A percentile compares a stretch with the other conserved stretches of the same genome.
Conservation (phyloP, 2,329 filamentous ascomycete species). For the Colletotrichum nymphaeae region DNA sequence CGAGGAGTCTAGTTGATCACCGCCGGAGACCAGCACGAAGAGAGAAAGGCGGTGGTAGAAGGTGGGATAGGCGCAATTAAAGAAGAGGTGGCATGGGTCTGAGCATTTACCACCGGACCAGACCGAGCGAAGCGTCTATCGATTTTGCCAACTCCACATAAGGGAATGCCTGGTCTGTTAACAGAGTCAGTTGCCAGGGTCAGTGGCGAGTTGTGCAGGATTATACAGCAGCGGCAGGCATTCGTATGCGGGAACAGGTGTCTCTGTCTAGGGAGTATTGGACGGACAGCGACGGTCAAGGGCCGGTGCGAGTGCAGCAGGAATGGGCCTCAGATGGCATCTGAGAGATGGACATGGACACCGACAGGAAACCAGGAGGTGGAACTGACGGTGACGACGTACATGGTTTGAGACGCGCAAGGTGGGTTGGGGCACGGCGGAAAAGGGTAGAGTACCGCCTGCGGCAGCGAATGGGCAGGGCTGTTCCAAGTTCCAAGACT, state of each 20-base stretch:
- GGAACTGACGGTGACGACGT: constrained; percentile 35
- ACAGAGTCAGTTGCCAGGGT: constrained; percentile 31
- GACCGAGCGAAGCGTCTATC: constrained; percentile 34
- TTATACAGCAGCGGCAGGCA: constrained; percentile 9
- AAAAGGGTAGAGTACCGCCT: constrained; percentile 34
- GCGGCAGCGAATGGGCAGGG: constrained; percentile 33
- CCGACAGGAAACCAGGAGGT: constrained; percentile 34
- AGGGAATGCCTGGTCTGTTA: constrained; percentile 24
- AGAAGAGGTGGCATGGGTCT: constrained; percentile 28
- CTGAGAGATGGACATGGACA: constrained; percentile 21
- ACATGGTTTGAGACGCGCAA: constrained; percentile 36
- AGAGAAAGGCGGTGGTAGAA: constrained; percentile 6
- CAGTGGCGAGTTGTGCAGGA: constrained; percentile 30
- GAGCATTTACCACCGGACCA: constrained; percentile 31
- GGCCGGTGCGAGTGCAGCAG: neutral
- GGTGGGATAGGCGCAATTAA: constrained; percentile 35
- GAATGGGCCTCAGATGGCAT: constrained; percentile 34
- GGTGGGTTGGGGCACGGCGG: constrained; percentile 32
- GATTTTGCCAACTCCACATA: constrained; percentile 26
- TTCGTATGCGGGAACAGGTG: constrained; percentile 16
- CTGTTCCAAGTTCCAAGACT: constrained; percentile 34
- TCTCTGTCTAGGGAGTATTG: constrained; percentile 26
- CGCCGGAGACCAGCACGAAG: constrained; percentile 25
- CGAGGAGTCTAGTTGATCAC: constrained; percentile 29
- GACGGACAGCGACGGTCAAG: constrained; percentile 1